Conservation (phyloP, 371 early-diverging fungal genomes). For the Ordospora colligata region DNA sequence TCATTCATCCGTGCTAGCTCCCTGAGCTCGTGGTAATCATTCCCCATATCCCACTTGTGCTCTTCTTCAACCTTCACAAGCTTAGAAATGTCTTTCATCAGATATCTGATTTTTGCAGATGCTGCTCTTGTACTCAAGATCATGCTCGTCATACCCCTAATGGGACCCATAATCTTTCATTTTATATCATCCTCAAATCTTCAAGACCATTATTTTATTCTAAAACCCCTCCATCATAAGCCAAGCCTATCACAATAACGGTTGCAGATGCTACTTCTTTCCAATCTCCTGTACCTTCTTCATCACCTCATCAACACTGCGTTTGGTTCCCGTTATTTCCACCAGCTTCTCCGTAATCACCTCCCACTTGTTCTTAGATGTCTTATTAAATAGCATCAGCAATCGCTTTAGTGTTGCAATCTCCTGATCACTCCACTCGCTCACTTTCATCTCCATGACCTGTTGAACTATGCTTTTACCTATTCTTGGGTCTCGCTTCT, state of each 20-base stretch:
- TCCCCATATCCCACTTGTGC: slow-evolving; percentile 33
- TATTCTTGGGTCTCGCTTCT: slow-evolving; percentile 58
- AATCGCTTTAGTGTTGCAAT: slow-evolving; percentile 34
- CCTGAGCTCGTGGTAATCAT: slow-evolving; percentile 3
- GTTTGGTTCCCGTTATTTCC: neutral
- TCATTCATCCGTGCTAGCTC: slow-evolving; percentile 41
- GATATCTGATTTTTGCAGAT: neutral
- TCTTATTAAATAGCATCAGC: slow-evolving; percentile 7
- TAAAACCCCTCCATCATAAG: neutral
- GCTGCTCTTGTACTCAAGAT: slow-evolving; percentile 38
- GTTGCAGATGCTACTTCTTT: neutral
- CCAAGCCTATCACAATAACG: neutral
- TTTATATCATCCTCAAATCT: neutral
- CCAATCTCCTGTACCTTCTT: slow-evolving; percentile 1
- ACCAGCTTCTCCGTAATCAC: slow-evolving; percentile 34
- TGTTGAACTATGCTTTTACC: slow-evolving; percentile 33
- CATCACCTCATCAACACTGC: slow-evolving; percentile 28
- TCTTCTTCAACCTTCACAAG: slow-evolving; percentile 40
- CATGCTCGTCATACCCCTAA: slow-evolving; percentile 27
- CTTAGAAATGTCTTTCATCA: slow-evolving; percentile 29
- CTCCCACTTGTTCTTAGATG: slow-evolving; percentile 45
- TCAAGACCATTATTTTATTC: neutral
- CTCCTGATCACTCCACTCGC: slow-evolving; percentile 47
- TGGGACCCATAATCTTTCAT: neutral
- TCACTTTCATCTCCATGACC: slow-evolving; percentile 27